Base-by-base conservation (phyloP, 352 stramenopile species). In the Globisporangium irregulare region DNA sequence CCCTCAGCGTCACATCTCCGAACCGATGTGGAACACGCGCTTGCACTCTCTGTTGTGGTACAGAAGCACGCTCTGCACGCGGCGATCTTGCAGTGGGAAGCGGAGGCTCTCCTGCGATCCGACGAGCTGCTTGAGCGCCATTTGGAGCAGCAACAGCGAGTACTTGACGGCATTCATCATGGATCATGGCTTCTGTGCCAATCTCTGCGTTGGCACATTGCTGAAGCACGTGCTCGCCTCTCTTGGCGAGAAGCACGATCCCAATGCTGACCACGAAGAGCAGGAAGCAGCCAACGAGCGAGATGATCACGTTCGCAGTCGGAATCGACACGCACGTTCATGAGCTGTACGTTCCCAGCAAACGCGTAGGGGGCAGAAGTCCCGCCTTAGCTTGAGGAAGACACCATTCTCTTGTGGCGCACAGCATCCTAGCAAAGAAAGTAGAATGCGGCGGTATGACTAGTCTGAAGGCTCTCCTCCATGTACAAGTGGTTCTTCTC, bases 341-440 rank as follows among this genome's bases (percentile, higher is more conserved):
- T 22, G 15, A 24, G 15, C 43, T 53, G 43, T 10, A 53, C 6
- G 43, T 53, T 53, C 43, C 43, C 14, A 53, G 15, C 20, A 18
- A 53, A 53, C 43, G 43, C 43, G 4, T 7, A 53, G 43, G 36
- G 10, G 10, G 10, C 9, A 2, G 9, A 14, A 41, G 4, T 32
- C 29, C 4, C 29, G 29, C 29, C 4, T 32, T 32, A 4, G 29
- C 29, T 32, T 32, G 29, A 32, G 0, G 29, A 32, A 32, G 29
- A 4, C 29, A 32, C 4, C 29, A 32, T 32, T 32, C 29, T 32
- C 29, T 32, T 32, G 29, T 7, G 29, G 29, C 20, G 51, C 60
- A 79, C 51, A 0, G 58, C 75, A 43, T 80, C 74, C 36, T 85
- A 71, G 64, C 81, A 81, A 10, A 81, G 41, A 24, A 73, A 81